Base-by-base conservation (phyloP, 805 yeast genomes). In the Sporopachydermia lactativora region DNA sequence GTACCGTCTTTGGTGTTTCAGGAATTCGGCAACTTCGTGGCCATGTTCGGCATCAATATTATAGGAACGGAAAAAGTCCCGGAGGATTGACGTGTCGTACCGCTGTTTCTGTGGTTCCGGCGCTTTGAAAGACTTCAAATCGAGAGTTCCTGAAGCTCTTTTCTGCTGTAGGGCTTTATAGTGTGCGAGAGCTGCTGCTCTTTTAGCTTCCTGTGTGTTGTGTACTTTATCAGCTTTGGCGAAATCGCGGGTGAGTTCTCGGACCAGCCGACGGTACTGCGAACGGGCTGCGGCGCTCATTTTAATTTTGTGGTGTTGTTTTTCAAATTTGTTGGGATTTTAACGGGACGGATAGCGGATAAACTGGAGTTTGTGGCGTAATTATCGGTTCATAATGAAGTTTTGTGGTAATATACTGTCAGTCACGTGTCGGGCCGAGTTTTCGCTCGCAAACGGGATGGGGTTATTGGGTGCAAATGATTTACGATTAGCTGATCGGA, bases 1-100 rank as follows among this genome's bases (percentile, higher is more conserved):
- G 60, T 85, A 89, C 8, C 67, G 73, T 47, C 92, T 66, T 58
- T 89, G 96, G 46, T 78, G 73, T 40, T 67, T 65, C 41, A 89
- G 61, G 53, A 74, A 89, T 5, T 67, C 61, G 3, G 72, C 62
- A 11, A 81, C 68, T 52, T 82, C 86, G n/a, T 55, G 49, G 38
- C 79, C 58, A 50, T 77, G 76, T 24, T 58, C 46, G 3, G 48
- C 37, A 31, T 49, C 52, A 37, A 36, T n/a, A 8, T 36, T 18
- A 17, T n/a, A 8, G 8, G 8, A 8, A 8, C n/a, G 31, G 31
- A 24, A 24, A 8, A 24, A 24, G n/a, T 8, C 31, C n/a, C n/a
- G 8, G 13, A 24, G n/a, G 8, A 24, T 24, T 8, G 13, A 8
- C 13, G 31, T 24, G 31, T 24, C 31, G 31, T 24, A 24, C 31